phyloP scores from a whole-genome alignment of 208 protist genomes.

The Strigomonas culicis region DNA sequence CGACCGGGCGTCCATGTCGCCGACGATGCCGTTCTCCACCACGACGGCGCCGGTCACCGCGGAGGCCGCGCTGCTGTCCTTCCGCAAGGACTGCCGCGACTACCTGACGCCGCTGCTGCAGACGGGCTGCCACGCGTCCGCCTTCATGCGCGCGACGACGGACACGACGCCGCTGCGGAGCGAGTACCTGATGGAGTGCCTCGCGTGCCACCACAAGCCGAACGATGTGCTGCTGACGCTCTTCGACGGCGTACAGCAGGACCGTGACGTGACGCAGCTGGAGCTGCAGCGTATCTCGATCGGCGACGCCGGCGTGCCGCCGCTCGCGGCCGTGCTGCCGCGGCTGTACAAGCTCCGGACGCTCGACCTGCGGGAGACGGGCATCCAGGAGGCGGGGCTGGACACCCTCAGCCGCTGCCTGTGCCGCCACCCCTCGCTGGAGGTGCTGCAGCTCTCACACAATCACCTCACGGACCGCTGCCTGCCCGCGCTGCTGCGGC shows the following conservation, averaged over 20 bases:
- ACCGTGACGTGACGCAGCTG: constrained; percentile 20
- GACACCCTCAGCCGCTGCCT: constrained; percentile 18
- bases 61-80: constrained; percentile 25
- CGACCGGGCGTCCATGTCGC: not conserved
- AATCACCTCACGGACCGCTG: constrained; percentile 47
- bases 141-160: constrained; percentile 15
- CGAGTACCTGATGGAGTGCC: constrained; percentile 59
- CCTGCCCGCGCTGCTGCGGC: constrained; percentile 24
- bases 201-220: constrained; percentile 35
- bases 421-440: constrained; percentile 41
- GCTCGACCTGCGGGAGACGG: constrained; percentile 54
- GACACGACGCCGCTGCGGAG: constrained; percentile 41
- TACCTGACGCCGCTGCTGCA: constrained; percentile 25
- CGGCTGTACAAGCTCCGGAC: constrained; percentile 42
- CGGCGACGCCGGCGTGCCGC: constrained; percentile 32
- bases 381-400: constrained; percentile 41
- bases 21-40: not conserved
- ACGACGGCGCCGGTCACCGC: not conserved
- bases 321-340: constrained; percentile 41
- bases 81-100: constrained; percentile 30
- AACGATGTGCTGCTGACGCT: constrained; percentile 30
- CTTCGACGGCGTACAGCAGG: constrained; percentile 12
- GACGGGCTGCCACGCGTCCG: constrained; percentile 20
- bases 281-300: constrained; percentile 32
- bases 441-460: constrained; percentile 40